Evolutionary conservation across 352 stramenopile genomes (phyloP), one percentile per base, ranked within the genome.

Genomic region (Pythium sukuiense): DNA sequence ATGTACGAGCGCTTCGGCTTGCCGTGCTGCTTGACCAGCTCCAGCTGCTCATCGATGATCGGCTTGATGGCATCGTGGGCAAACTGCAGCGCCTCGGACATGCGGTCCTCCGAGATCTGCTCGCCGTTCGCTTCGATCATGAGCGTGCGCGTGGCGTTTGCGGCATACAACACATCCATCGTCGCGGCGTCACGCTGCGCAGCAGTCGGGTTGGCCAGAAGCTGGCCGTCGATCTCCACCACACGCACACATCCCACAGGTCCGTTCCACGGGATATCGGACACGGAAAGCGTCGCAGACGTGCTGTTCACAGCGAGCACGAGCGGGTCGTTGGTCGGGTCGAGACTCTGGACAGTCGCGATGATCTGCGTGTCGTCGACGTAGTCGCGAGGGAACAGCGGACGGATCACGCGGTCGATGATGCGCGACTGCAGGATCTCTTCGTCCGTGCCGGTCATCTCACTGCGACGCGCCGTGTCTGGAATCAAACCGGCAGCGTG

Each of bases 351-450:
- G 60, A 97, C 88, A 1, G 88, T 97, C 35, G 87, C 85, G 30
- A 95, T 82, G 53, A 99, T 72, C 76, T 99, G 97, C 55, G 97
- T 99, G 72, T 99, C 94, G 53, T 98, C 89, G 53, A 82, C 89
- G 80, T 94, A 99, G 50, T 97, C 96, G 29, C 93, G 81, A 9
- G 93, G 88, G 70, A 99, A 98, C 12, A 99, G 77, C 39, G 97
- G 97, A 13, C 97, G 89, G 50, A 99, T 81, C 6, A 97, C 94
- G 62, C 97, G 87, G 77, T 99, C 97, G 55, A 99, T 96, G 26
- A 99, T 82, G 26, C 97, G 92, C 57, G 88, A 98, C 45, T 97
- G 95, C 63, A 99, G 80, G 55, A 99, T 97, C 75, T 99, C 96
- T 37, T 97, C 89, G 73, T 99, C 97, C 14, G 78, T 93, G 32